Evolutionary conservation across 495 filamentous ascomycete species (phyloP).

Genomic region (Glutinoglossum americanum): DNA sequence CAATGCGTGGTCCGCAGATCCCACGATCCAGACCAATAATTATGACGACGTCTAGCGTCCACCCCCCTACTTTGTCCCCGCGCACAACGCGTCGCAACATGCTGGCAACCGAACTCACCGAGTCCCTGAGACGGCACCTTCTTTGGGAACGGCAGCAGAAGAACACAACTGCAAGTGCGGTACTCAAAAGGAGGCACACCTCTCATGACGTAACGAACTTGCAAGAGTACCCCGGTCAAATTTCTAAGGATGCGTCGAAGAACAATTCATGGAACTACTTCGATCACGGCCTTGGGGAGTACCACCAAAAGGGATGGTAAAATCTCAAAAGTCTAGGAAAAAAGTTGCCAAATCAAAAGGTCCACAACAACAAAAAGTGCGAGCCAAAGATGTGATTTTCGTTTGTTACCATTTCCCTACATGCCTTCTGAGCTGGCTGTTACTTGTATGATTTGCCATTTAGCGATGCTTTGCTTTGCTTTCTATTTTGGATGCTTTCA

Average conservation of each 20-base stretch:
- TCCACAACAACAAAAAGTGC: background rate
- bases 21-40: constrained; percentile 74
- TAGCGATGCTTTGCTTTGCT: constrained; percentile 2
- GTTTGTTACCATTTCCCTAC: background rate
- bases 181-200: constrained; percentile 79
- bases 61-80: constrained; percentile 54
- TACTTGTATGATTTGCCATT: background rate
- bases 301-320: constrained; percentile 9
- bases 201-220: constrained; percentile 73
- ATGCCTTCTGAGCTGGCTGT: background rate
- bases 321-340: background rate
- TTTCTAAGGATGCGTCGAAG: constrained; percentile 6
- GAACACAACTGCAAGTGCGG: constrained; percentile 64
- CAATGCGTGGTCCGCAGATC: constrained; percentile 51
- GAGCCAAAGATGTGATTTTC: background rate
- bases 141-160: constrained; percentile 79
- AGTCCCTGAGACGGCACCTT: constrained; percentile 57
- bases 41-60: constrained; percentile 48
- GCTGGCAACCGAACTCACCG: constrained; percentile 80
- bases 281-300: constrained; percentile 6
- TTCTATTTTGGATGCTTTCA: background rate
- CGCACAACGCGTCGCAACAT: constrained; percentile 90
- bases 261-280: constrained; percentile 8
- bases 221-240: constrained; percentile 40
- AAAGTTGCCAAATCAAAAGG: background rate